Base-by-base conservation (phyloP, 371 early-diverging fungal species). In the Syncephalis fuscata region DNA sequence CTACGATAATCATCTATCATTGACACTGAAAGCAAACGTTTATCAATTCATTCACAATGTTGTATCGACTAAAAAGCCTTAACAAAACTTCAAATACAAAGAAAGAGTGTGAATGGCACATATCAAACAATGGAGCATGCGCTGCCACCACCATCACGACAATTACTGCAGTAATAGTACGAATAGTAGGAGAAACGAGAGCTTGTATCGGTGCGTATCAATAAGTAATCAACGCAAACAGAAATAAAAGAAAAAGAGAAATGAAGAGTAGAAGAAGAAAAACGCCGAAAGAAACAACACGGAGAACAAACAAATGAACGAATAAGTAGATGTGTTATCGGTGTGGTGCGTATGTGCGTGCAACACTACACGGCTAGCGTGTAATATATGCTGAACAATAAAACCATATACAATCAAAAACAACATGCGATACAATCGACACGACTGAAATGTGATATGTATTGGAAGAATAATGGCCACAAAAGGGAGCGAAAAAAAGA, bases 341-440 rank as follows among this genome's bases (percentile, higher is more conserved):
- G 32, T 32, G 32, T 7, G 32, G 11, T 32, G 32, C 7, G 32
- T 32, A 11, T 11, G 11, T 11, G 11, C 32, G 11, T 11, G 11
- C 32, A 44, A 44, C 19, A 44, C 11, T 20, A 4, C 3, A 16
- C 20, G 44, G 8, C 22, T 22, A 41, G 42, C 42, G 19, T 1
- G 8, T 44, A 3, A 25, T 44, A 44, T 11, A n/a, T n/a, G n/a
- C n/a, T 44, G 25, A 4, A 41, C 17, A 19, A 41, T 41, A 15
- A 16, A 8, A 10, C 11, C 21, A 15, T 44, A 25, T 20, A 44
- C 49, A 44, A 49, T 49, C 42, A 43, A 49, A 40, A 49, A 49
- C 26, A 36, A 22, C 47, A 36, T 39, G 55, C 71, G n/a, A n/a
- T n/a, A n/a, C 71, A 27, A 71, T 4, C 42, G 8, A 7, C 4